Evolutionary conservation across 1,139 yeast genomes (phyloP), one percentile per base, ranked within the genome.

Genomic region (Candida sp.): DNA sequence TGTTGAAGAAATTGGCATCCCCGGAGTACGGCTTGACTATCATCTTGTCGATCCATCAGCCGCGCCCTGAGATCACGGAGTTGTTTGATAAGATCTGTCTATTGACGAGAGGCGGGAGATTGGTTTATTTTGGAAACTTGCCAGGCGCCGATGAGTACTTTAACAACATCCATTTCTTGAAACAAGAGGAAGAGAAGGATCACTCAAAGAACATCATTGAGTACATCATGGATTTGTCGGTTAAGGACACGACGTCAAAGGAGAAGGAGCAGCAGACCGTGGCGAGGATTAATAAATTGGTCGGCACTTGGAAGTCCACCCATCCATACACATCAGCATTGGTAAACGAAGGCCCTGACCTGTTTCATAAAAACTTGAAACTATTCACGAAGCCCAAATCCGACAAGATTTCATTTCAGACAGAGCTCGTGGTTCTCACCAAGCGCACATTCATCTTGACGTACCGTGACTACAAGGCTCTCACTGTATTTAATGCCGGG

Each of bases 1-100:
- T 90, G 0, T 75, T 91, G 53, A 81, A 83, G 56, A 78, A 81
- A 55, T 69, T 78, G 32, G 77, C 83, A 17, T 68, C 75, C 3
- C 70, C 76, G 0, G 79, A 77, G 49, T 67, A 66, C 47, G 94
- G 96, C 0, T 80, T 92, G 42, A 88, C 96, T 0, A 77, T 90
- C 33, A 75, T 90, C 4, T 71, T 90, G 68, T 86, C 93, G 38
- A 87, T 90, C 44, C 97, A 90, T 64, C 97, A 91, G 63, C 97
- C 97, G 0, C 71, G 96, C 49, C 83, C 90, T 0, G 96, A 90
- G 63, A 88, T 90, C 43, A 71, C 84, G 12, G 63, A 67, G 40
- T 66, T 89, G 42, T 87, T 91, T 59, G 96, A 91, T 64, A 77
- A 81, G 46, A 73, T 90, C 3, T 81, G 93, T 50, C 77, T 91